Evolutionary conservation across 2,329 filamentous ascomycete genomes (phyloP), one percentile per base, ranked within the genome.

Genomic region (Aspergillus sp.): DNA sequence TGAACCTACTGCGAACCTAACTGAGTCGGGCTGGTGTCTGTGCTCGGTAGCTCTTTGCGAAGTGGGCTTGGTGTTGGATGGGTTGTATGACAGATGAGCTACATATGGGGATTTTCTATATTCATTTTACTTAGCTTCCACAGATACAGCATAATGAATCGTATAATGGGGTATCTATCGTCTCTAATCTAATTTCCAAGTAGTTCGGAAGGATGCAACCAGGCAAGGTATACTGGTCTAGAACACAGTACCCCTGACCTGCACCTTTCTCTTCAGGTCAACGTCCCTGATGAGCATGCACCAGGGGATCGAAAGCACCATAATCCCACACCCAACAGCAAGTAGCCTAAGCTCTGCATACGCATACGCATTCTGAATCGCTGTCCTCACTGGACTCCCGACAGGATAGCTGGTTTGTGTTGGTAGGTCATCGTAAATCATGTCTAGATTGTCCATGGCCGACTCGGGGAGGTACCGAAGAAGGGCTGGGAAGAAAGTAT

Each of bases 331-430:
- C 41, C 81, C 82, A 1, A 79, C 78, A 49, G 84, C 79, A 49
- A 83, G 71, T 79, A 84, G 82, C 44, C 76, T 72, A 14, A 74
- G 71, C 70, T 84, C 82, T 0, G 81, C 76, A 49, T 83, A 79
- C 1, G 75, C 81, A 62, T 90, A 90, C 0, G 87, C 84, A 14
- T 74, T 70, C 52, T 85, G 81, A 59, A 90, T 88, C 0, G 81
- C 85, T 6, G 75, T 68, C 6, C 87, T 73, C 12, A 78, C 80
- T 0, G 79, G 74, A 4, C 72, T 80, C 1, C 77, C 74, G 2
- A 77, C 59, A 0, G 69, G 59, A 55, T 79, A 81, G 15, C 50
- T 55, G 35, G 60, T 48, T 48, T 64, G 62, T 4, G 45, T 39
- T 1, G 43, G 48, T n/a, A 64, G 52, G 2, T 52, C 49, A 15